A percentile compares a stretch with the other conserved stretches of the same genome.
phyloP scores from a whole-genome alignment of 2,329 filamentous ascomycete species.

The Tympanopsis confertula region DNA sequence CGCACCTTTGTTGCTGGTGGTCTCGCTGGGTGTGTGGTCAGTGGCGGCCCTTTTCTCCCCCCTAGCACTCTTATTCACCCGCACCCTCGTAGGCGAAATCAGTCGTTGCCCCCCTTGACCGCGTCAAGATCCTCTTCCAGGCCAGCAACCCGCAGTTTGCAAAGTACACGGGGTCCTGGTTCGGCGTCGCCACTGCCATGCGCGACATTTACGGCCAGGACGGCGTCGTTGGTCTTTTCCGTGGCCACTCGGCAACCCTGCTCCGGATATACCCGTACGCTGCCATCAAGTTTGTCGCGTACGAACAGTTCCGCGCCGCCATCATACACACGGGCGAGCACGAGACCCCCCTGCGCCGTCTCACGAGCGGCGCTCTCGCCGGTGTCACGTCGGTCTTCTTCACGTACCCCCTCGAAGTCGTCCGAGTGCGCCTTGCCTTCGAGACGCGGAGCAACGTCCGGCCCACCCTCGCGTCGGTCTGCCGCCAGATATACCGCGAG shows the following conservation, averaged over 20 bases:
- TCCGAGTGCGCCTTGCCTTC: constrained; percentile 84
- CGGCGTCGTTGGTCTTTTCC: constrained; percentile 68
- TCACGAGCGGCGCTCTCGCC: constrained; percentile 62
- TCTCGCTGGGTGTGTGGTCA: constrained; percentile 79
- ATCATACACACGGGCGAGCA: constrained; percentile 62
- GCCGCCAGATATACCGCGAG: constrained; percentile 78
- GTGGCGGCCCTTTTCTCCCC: constrained; percentile 20
- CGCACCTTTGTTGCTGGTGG: constrained; percentile 80
- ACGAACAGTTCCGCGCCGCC: constrained; percentile 80
- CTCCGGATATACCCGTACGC: constrained; percentile 95
- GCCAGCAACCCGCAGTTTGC: constrained; percentile 85
- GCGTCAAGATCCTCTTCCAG: constrained; percentile 98
- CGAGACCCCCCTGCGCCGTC: constrained; percentile 69
- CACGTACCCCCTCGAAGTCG: constrained; percentile 88
- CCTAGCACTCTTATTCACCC: constrained; percentile 3
- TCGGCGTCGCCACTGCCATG: constrained; percentile 69
- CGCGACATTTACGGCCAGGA: constrained; percentile 69
- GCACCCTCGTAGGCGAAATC: constrained; percentile 66
- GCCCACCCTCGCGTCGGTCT: constrained; percentile 63
- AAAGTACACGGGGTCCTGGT: constrained; percentile 85
- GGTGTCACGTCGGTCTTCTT: constrained; percentile 89
- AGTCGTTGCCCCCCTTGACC: constrained; percentile 84
- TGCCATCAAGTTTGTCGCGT: constrained; percentile 93
- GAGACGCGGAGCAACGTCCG: constrained; percentile 71
- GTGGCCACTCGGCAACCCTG: constrained; percentile 87